Base-by-base conservation (phyloP, 257 asterid genomes). In the Ophiorrhiza pumila region DNA sequence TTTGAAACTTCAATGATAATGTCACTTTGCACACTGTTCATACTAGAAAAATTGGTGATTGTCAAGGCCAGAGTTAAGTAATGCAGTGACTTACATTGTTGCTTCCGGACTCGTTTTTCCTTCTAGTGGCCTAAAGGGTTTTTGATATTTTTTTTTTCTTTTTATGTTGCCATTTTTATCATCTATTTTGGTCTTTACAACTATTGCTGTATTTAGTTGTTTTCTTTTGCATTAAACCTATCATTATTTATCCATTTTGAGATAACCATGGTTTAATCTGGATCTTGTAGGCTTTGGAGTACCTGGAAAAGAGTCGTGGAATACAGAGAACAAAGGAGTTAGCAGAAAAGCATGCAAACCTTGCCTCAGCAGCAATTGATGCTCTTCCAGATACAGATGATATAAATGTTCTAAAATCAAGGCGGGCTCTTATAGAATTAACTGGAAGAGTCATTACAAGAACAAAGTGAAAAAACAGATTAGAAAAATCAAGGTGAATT, bases 381-480 rank as follows among this genome's bases (percentile, higher is more conserved):
- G 80, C 93, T 65, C 80, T 94, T 12, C 99, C 98, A 0, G 89
- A 83, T 67, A 90, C 81, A n/a, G 80, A 85, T 31, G 95, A 91
- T 39, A 89, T 84, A 81, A 86, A 82, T 73, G 97, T 94, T 56
- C 88, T 85, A 76, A 85, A 78, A 78, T 86, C 99, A 74, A 91
- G 99, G 77, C 80, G 89, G 61, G 98, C 99, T 1, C 97, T 94
- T 66, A 78, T 90, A 68, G 96, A 91, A 73, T 77, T 94, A 76
- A 84, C 97, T 17, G 87, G 89, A 10, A 87, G 89, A 82, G 99
- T 94, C 75, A 86, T 91, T 80, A 82, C 90, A 68, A 83, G 99
- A 86, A 86, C 90, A 35, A 94, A 91, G 71, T 79, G 77, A 79
- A 57, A 45, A 58, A 2, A 20, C 20, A 35, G 60, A 46, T 4